These are phyloP conservation scores for Fragaria nilgerrensis DNA, from an alignment of 306 rosid species.

Conservation along the genomic window DNA sequence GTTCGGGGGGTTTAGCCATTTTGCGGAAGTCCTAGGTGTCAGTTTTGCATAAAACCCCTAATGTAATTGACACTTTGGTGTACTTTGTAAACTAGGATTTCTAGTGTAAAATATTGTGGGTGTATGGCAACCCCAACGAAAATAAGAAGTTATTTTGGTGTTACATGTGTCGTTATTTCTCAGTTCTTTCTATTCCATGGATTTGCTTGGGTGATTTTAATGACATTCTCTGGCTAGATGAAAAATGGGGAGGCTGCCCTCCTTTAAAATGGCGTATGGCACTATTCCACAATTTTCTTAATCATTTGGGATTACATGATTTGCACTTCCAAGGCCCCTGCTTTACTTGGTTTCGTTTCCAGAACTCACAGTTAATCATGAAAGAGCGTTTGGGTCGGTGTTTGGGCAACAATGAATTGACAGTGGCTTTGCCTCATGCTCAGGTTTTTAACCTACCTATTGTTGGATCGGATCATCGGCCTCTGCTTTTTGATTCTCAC, in stretches of 20 bases:
- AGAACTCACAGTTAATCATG: too few relatives aligned
- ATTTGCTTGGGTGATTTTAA: not conserved
- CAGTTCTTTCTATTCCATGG: not conserved
- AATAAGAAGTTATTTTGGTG: not conserved
- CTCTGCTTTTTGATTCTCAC: too few relatives aligned
- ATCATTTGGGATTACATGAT: too few relatives aligned
- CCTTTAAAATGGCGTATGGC: not conserved
- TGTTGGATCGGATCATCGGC: too few relatives aligned
- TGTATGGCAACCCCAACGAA: not conserved
- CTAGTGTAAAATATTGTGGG: not conserved
- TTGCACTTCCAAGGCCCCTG: too few relatives aligned
- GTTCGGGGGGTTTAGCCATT: not conserved
- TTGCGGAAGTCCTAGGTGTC: not conserved
- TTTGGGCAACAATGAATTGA: too few relatives aligned
- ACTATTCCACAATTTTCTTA: too few relatives aligned
- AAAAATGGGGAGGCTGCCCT: not conserved
- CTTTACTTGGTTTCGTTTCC: too few relatives aligned
- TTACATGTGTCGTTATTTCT: not conserved
- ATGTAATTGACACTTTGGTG: not conserved
- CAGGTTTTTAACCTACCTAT: too few relatives aligned
- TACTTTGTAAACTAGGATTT: not conserved
- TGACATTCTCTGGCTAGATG: not conserved
- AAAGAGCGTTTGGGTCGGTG: too few relatives aligned
- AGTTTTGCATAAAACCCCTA: not conserved
- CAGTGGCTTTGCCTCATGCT: too few relatives aligned